A percentile compares a stretch with the other conserved stretches of the same genome.
Conservation (phyloP, 441 rosid genomes). For the Arabidopsis lyrata region DNA sequence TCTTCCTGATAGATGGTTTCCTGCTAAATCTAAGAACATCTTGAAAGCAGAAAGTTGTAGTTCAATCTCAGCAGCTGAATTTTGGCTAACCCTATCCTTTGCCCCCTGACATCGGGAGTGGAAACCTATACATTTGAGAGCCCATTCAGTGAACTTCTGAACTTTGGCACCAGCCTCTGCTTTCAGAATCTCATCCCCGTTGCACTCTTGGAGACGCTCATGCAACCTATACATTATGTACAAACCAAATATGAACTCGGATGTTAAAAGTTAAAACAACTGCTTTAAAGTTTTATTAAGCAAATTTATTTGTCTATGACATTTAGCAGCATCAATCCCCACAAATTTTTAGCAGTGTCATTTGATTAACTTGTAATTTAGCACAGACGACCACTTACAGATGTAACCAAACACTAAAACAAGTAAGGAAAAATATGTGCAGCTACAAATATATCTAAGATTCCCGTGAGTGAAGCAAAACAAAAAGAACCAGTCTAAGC, state of each 20-base stretch:
- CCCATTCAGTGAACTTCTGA: constrained; percentile 97
- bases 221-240: constrained; percentile 64
- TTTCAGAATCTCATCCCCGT: constrained; percentile 88
- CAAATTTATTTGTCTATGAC: background rate
- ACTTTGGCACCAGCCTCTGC: constrained; percentile 96
- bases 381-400: constrained; percentile 4
- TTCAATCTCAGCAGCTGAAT: constrained; percentile 82
- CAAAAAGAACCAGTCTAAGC: constrained; percentile 14
- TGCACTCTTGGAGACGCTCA: constrained; percentile 93
- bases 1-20: constrained; percentile 89
- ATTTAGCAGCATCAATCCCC: background rate
- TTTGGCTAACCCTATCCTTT: constrained; percentile 67
- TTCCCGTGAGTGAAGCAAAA: background rate
- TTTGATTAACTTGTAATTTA: constrained; percentile 1
- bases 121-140: constrained; percentile 89
- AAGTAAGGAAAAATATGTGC: background rate
- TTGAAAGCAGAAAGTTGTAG: constrained; percentile 92
- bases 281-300: background rate
- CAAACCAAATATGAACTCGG: constrained; percentile 14
- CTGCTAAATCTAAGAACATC: constrained; percentile 82
- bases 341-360: constrained; percentile 5
- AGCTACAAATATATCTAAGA: background rate
- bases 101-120: constrained; percentile 86
- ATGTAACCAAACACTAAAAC: constrained; percentile 9
- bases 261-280: background rate